These are phyloP conservation scores for Lactuca saligna DNA, from an alignment of 129 eudicot genomes.

Conservation along the genomic window DNA sequence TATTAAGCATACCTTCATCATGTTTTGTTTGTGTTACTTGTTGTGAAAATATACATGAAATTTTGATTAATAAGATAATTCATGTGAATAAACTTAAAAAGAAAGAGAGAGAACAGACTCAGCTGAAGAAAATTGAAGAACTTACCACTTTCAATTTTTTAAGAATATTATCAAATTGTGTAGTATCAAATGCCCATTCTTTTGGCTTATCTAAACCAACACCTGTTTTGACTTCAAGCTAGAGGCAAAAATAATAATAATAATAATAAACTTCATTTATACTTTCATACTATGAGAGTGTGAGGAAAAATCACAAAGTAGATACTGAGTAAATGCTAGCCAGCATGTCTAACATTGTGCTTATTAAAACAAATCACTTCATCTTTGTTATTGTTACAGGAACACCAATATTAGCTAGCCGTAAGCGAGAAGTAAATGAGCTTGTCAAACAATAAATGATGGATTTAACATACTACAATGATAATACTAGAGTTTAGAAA, in stretches of 20 bases:
- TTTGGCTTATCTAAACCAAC: slow-evolving; percentile 85
- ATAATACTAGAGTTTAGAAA: no score
- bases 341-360: not conserved
- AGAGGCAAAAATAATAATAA: not conserved
- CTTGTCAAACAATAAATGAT: no score
- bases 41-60: slow-evolving; percentile 35
- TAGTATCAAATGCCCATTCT: slow-evolving; percentile 92
- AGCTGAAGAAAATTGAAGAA: not conserved
- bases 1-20: slow-evolving; percentile 45
- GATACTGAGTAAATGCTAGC: not conserved
- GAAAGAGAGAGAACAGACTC: no score
- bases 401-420: no score
- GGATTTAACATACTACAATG: no score
- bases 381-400: no score
- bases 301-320: not conserved
- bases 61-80: slow-evolving; percentile 4
- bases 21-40: slow-evolving; percentile 46
- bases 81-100: not conserved
- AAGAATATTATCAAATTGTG: slow-evolving; percentile 87
- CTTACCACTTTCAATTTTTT: slow-evolving; percentile 85
- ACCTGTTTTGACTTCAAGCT: slow-evolving; percentile 40
- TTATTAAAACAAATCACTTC: no score
- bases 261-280: not conserved
- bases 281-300: slow-evolving; percentile 3
- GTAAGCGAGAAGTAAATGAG: no score